Percentiles rank a stretch among this genome's conserved stretches.
Evolutionary conservation across 2,329 filamentous ascomycete species (phyloP).

Genomic region (Chaetomiaceae sp.): DNA sequence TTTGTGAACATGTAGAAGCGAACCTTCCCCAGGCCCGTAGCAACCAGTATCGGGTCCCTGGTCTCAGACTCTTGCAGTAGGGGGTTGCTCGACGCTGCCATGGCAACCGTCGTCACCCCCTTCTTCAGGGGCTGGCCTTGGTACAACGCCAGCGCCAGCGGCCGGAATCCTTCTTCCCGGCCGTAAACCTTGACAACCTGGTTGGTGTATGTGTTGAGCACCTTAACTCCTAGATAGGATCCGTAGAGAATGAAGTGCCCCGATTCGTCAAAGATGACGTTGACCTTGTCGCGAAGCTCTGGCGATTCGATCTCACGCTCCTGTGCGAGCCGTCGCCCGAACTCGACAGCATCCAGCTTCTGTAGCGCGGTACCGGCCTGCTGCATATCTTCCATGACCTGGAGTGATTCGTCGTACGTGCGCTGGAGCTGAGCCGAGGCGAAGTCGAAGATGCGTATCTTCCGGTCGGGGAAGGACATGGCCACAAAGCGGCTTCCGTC

Average conservation of each 20-base stretch:
- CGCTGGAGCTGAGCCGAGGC: slow-evolving; percentile 79
- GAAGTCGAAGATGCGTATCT: slow-evolving; percentile 92
- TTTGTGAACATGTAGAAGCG: slow-evolving; percentile 99
- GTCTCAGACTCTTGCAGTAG: slow-evolving; percentile 87
- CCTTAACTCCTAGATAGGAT: slow-evolving; percentile 86
- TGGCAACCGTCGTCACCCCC: slow-evolving; percentile 85
- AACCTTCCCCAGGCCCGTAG: slow-evolving; percentile 78
- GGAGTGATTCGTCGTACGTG: slow-evolving; percentile 91
- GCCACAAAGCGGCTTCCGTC: slow-evolving; percentile 81
- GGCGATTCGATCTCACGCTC: slow-evolving; percentile 80
- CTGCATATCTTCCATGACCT: slow-evolving; percentile 89
- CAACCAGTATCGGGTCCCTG: slow-evolving; percentile 81
- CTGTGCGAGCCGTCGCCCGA: slow-evolving; percentile 78
- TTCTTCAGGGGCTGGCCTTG: slow-evolving; percentile 96
- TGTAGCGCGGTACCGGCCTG: slow-evolving; percentile 80
- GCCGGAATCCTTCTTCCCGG: slow-evolving; percentile 80
- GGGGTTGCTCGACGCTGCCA: slow-evolving; percentile 94
- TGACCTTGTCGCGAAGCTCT: slow-evolving; percentile 63
- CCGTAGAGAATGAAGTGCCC: slow-evolving; percentile 94
- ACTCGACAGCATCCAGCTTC: slow-evolving; percentile 84
- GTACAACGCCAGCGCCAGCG: slow-evolving; percentile 79
- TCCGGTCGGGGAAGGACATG: slow-evolving; percentile 88
- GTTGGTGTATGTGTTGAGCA: slow-evolving; percentile 94
- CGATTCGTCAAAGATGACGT: slow-evolving; percentile 93
- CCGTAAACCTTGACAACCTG: slow-evolving; percentile 86